Percentiles rank a stretch among this genome's conserved stretches.
Conservation (phyloP, 805 yeast genomes). For the Kregervanrija pseudodelftensis region DNA sequence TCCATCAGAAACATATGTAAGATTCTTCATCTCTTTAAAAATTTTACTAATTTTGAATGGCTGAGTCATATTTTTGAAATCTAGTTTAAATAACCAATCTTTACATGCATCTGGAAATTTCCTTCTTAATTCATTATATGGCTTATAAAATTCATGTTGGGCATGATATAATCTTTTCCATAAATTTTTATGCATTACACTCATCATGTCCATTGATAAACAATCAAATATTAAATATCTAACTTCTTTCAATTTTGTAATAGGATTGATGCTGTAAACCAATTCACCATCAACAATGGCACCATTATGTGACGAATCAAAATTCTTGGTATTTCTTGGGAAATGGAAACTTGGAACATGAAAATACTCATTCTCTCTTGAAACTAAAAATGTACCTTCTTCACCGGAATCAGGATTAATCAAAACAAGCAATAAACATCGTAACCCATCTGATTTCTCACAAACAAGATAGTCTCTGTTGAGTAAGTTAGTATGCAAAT, state of each 20-base stretch:
- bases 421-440: slow-evolving; percentile 69
- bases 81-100: slow-evolving; percentile 77
- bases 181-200: slow-evolving; percentile 61
- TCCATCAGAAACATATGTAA: slow-evolving; percentile 91
- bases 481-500: slow-evolving; percentile 53
- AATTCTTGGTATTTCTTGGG: slow-evolving; percentile 46
- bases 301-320: slow-evolving; percentile 68
- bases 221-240: slow-evolving; percentile 89
- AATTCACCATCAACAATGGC: slow-evolving; percentile 92
- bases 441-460: slow-evolving; percentile 90
- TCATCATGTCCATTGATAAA: slow-evolving; percentile 70
- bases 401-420: slow-evolving; percentile 59
- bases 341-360: slow-evolving; percentile 80
- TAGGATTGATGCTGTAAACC: slow-evolving; percentile 58
- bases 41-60: slow-evolving; percentile 74
- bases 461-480: slow-evolving; percentile 85
- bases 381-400: slow-evolving; percentile 84
- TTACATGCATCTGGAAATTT: slow-evolving; percentile 67
- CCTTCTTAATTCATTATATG: slow-evolving; percentile 65
- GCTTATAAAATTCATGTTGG: slow-evolving; percentile 71
- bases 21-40: slow-evolving; percentile 57
- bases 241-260: slow-evolving; percentile 52
- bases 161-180: slow-evolving; percentile 84
- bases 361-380: slow-evolving; percentile 81
- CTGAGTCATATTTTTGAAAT: slow-evolving; percentile 82